phyloP scores from a whole-genome alignment of 306 rosid genomes.

The Potentilla sterilis region DNA sequence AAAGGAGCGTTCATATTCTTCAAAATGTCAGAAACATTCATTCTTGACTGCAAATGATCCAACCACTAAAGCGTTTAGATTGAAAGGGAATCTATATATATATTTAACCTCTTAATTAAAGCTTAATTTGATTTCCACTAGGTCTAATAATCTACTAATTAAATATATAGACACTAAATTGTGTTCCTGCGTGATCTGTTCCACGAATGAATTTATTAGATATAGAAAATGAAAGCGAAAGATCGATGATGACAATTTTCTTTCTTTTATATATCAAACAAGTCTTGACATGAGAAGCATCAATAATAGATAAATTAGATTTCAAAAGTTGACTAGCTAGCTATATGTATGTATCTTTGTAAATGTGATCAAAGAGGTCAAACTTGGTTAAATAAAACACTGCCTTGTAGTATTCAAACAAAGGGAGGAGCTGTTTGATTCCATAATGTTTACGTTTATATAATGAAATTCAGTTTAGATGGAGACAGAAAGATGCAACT shows the following conservation, averaged over 20 bases:
- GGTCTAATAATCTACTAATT: neutral
- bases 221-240: conserved; percentile 20
- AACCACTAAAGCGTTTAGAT: conserved; percentile 37
- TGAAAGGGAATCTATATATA: conserved; percentile 35
- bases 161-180: neutral
- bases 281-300: conserved; percentile 17
- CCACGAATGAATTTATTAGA: conserved; percentile 10
- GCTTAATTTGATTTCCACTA: neutral
- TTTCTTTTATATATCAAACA: neutral
- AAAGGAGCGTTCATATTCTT: conserved; percentile 19
- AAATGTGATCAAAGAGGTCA: conserved; percentile 17
- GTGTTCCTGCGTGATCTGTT: conserved; percentile 17
- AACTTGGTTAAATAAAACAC: conserved; percentile 11
- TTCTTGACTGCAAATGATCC: conserved; percentile 33
- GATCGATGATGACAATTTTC: conserved; percentile 1
- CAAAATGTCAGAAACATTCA: conserved; percentile 28
- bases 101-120: conserved; percentile 14
- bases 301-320: conserved; percentile 1
- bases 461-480: conserved; percentile 8
- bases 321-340: conserved; percentile 21
- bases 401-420: neutral
- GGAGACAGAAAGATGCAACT: neutral
- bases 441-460: neutral
- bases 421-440: conserved; percentile 15
- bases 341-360: neutral